Conservation (phyloP, 176 grass and related monocot genomes). For the Musa troglodytarum region DNA sequence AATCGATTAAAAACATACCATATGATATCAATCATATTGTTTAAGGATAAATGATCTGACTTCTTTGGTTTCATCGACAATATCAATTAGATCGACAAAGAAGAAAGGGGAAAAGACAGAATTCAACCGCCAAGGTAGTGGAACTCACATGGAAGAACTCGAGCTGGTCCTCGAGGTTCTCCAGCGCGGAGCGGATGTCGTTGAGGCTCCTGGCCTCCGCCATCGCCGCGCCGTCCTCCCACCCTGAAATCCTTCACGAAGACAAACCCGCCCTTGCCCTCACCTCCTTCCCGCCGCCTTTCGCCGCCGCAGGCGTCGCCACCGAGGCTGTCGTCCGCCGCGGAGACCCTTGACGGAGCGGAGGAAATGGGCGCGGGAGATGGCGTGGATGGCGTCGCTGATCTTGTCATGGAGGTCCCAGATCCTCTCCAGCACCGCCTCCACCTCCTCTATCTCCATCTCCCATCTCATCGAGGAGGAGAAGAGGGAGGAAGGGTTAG, state of each 20-base stretch:
- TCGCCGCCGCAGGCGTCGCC: constrained; percentile 11
- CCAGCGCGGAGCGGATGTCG: constrained; percentile 70
- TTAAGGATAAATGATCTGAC: no score
- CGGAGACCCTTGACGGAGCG: constrained; percentile 13
- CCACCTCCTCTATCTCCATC: constrained; percentile 38
- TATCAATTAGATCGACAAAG: constrained; percentile 18
- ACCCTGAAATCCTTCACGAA: constrained; percentile 11
- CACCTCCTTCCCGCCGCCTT: constrained; percentile 34
- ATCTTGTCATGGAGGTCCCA: constrained; percentile 62
- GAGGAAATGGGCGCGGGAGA: constrained; percentile 40
- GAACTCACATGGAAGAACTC: constrained; percentile 74
- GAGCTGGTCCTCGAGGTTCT: constrained; percentile 87
- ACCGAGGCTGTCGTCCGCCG: background rate
- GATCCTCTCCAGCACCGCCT: constrained; percentile 46
- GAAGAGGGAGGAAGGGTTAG: constrained; percentile 1
- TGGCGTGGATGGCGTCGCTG: constrained; percentile 50
- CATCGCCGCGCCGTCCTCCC: constrained; percentile 31
- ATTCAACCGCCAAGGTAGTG: background rate
- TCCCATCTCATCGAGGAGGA: constrained; percentile 36
- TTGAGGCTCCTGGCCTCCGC: constrained; percentile 75
- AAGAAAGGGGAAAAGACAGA: constrained; percentile 1
- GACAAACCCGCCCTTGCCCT: constrained; percentile 25
- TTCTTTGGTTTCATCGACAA: background rate
- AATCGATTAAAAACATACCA: background rate
- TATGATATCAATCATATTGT: background rate